A percentile compares a stretch with the other conserved stretches of the same genome.
phyloP scores from a whole-genome alignment of 371 early-diverging fungal species.

The Rhizopus stolonifer region DNA sequence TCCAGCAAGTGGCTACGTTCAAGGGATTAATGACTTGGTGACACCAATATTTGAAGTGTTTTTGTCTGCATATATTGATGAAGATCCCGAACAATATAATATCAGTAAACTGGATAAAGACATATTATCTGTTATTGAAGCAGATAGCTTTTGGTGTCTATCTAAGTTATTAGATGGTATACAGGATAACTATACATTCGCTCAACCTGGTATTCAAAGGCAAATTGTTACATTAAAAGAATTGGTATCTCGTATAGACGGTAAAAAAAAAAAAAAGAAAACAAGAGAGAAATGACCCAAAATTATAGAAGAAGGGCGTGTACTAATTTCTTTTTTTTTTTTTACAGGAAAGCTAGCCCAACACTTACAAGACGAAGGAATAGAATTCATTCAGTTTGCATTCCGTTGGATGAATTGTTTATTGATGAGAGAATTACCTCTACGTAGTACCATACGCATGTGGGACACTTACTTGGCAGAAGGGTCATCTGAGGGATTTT shows the following conservation, averaged over 20 bases:
- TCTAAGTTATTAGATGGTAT: constrained; percentile 94
- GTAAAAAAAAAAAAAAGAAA: constrained; percentile 31
- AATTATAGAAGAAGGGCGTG: too few relatives aligned
- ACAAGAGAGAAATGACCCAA: neutral
- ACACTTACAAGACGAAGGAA: constrained; percentile 83
- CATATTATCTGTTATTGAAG: constrained; percentile 78
- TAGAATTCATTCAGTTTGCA: constrained; percentile 98
- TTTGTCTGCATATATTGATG: constrained; percentile 71
- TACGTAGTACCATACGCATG: constrained; percentile 88
- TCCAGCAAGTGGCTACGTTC: constrained; percentile 98
- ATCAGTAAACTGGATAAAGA: constrained; percentile 57
- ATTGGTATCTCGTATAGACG: constrained; percentile 88
- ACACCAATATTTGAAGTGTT: constrained; percentile 96
- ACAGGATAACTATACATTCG: constrained; percentile 96
- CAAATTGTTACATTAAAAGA: constrained; percentile 87
- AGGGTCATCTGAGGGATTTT: constrained; percentile 84
- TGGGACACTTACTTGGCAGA: constrained; percentile 98
- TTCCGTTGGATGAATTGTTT: constrained; percentile 99
- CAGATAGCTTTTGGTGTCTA: constrained; percentile 95
- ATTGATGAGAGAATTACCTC: constrained; percentile 92
- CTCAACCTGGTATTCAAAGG: constrained; percentile 95
- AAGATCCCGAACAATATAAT: constrained; percentile 70
- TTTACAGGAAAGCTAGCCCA: constrained; percentile 70
- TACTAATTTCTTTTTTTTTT: neutral
- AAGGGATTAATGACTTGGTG: constrained; percentile 98